These are phyloP conservation scores for Guadua angustifolia DNA, from an alignment of 176 grass and related monocot species.

Conservation along the genomic window DNA sequence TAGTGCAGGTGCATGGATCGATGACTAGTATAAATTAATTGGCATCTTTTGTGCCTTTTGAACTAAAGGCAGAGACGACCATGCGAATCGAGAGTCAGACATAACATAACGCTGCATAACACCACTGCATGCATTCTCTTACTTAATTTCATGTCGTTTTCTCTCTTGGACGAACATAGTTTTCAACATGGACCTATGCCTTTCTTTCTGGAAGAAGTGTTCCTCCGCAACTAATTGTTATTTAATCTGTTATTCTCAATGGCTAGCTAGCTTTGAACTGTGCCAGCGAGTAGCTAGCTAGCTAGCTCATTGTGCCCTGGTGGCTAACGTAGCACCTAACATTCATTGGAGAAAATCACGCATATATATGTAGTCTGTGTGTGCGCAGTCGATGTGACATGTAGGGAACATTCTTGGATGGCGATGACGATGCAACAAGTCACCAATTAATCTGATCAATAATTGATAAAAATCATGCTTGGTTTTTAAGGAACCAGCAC, in stretches of 20 bases:
- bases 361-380: background rate
- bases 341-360: conserved; percentile 25
- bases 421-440: conserved; percentile 48
- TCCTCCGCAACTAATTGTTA: background rate
- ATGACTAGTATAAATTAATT: background rate
- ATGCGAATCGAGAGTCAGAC: background rate
- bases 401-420: conserved; percentile 57
- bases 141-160: conserved; percentile 35
- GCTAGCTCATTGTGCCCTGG: background rate
- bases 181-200: conserved; percentile 46
- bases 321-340: conserved; percentile 36
- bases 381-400: conserved; percentile 20
- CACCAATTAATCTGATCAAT: conserved; percentile 34
- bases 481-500: conserved; percentile 42
- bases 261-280: background rate
- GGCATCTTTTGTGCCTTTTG: background rate
- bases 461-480: conserved; percentile 47
- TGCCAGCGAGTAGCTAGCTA: background rate
- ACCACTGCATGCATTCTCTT: conserved; percentile 11
- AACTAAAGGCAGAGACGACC: background rate
- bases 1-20: too few relatives aligned
- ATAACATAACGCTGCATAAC: background rate
- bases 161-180: conserved; percentile 50
- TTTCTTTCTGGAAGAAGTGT: conserved; percentile 36
- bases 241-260: conserved; percentile 1